Conservation (phyloP, 2,329 filamentous ascomycete species). For the Hymenoscyphus salicellus region DNA sequence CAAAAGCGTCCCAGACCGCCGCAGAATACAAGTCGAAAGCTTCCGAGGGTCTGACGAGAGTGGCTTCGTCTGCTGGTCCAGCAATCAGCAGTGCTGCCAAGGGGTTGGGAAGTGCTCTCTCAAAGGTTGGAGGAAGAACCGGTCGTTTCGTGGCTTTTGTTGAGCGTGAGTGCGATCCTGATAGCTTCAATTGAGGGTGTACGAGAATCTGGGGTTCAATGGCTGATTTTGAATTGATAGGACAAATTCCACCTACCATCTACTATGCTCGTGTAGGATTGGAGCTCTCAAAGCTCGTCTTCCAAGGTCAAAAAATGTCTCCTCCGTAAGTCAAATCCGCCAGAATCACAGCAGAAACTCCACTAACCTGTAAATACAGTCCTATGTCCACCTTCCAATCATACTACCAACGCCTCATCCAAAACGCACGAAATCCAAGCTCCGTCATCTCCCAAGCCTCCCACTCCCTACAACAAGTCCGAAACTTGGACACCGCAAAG, state of each 20-base stretch:
- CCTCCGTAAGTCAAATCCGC: constrained; percentile 72
- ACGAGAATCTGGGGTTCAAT: constrained; percentile 20
- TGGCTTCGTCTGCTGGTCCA: constrained; percentile 75
- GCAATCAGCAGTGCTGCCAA: constrained; percentile 71
- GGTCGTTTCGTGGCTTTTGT: constrained; percentile 74
- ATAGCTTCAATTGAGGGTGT: constrained; percentile 6
- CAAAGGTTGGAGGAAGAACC: constrained; percentile 78
- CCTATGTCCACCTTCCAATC: constrained; percentile 77
- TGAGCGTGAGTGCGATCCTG: constrained; percentile 66
- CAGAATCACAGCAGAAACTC: background rate
- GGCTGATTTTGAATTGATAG: constrained; percentile 45
- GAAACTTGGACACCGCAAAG: constrained; percentile 70
- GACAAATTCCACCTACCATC: constrained; percentile 77
- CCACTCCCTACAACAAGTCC: constrained; percentile 58
- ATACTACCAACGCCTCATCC: constrained; percentile 75
- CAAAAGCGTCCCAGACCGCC: constrained; percentile 43
- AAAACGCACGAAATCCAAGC: constrained; percentile 66
- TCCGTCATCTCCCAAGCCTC: constrained; percentile 51
- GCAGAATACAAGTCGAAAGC: constrained; percentile 61
- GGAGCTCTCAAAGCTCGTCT: constrained; percentile 85
- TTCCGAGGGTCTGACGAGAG: constrained; percentile 76
- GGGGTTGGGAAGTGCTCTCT: constrained; percentile 62
- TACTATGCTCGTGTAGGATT: constrained; percentile 90
- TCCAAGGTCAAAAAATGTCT: constrained; percentile 84
- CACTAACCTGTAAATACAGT: constrained; percentile 44